Evolutionary conservation across 352 stramenopile genomes (phyloP).

Genomic region (Phytophthora aleatoria): DNA sequence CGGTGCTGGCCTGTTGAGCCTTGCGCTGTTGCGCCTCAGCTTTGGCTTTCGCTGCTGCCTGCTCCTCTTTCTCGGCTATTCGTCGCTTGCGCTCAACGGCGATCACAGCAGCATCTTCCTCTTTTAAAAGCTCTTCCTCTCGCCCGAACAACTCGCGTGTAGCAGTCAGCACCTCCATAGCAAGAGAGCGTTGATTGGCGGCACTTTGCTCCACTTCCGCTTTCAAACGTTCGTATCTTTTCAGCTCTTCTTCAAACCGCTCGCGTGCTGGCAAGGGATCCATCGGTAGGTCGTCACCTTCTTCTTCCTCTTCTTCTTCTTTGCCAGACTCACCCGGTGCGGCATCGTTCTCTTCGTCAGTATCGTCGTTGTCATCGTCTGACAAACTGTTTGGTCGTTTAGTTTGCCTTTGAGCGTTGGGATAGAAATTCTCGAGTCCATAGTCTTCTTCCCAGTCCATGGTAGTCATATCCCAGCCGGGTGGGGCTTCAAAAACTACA

Average conservation of each 20-base stretch:
- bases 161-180: slow-evolving; percentile 68
- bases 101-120: slow-evolving; percentile 57
- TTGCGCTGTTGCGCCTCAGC: slow-evolving; percentile 43
- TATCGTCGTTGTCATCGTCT: slow-evolving; percentile 14
- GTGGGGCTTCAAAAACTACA: slow-evolving; percentile 65
- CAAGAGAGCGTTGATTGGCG: slow-evolving; percentile 48
- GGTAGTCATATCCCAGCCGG: slow-evolving; percentile 50
- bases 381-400: neutral
- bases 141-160: slow-evolving; percentile 60
- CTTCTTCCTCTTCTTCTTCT: neutral
- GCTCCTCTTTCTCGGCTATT: slow-evolving; percentile 48
- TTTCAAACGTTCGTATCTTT: slow-evolving; percentile 35
- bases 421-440: slow-evolving; percentile 55
- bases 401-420: slow-evolving; percentile 5
- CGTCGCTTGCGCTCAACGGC: slow-evolving; percentile 49
- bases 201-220: slow-evolving; percentile 39
- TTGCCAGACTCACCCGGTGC: slow-evolving; percentile 7
- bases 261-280: slow-evolving; percentile 54
- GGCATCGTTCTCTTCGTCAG: neutral
- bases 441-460: slow-evolving; percentile 70
- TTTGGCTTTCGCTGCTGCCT: slow-evolving; percentile 54
- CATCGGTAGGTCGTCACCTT: slow-evolving; percentile 23
- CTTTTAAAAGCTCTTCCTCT: slow-evolving; percentile 52
- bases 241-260: slow-evolving; percentile 47
- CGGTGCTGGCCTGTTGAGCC: slow-evolving; percentile 17